Evolutionary conservation across 1,284 basidiomycete genomes (phyloP), one percentile per base, ranked within the genome.

Genomic region (Phaffia rhodozyma): DNA sequence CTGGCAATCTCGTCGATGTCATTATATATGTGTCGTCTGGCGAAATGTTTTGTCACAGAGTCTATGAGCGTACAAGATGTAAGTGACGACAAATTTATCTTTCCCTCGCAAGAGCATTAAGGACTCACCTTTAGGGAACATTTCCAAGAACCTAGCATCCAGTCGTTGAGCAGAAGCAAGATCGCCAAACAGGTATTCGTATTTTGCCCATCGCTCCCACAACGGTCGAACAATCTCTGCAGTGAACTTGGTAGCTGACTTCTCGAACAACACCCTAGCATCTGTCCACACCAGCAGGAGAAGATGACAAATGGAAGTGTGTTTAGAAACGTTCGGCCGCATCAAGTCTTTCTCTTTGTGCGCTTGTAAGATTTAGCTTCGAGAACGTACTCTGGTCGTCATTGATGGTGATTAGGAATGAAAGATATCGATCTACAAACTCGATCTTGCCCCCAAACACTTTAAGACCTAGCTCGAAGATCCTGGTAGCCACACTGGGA

Each of bases 131-230:
- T 83, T 83, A 0, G 91, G 86, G 75, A 92, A 97, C 1, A 85
- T 83, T 68, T 97, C 92, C 1, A 85, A 79, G 71, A 97, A 86
- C 5, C 94, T 83, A 67, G 85, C 83, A 74, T 97, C 92, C 58
- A 97, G 82, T 74, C 93, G 91, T 67, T 87, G 84, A 11, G 90
- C 85, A 1, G 89, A 87, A 55, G 89, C 84, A n/a, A 92, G 79
- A 75, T 96, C 91, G 27, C 91, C 91, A 73, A 89, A 97, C 72
- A 89, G 86, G 78, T 94, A 96, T 75, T 97, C 92, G 77, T 96
- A 96, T 66, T 86, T 82, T 3, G 90, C 86, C 96, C 94, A 98
- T 56, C 88, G 83, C 70, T 97, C 90, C 93, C 93, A 98, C 20
- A 98, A 80, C 0, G 87, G 84, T 54, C 89, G 81, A 16, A 91